Conservation (phyloP, 768 basidiomycete genomes). For the Mycena olivaceomarginata region DNA sequence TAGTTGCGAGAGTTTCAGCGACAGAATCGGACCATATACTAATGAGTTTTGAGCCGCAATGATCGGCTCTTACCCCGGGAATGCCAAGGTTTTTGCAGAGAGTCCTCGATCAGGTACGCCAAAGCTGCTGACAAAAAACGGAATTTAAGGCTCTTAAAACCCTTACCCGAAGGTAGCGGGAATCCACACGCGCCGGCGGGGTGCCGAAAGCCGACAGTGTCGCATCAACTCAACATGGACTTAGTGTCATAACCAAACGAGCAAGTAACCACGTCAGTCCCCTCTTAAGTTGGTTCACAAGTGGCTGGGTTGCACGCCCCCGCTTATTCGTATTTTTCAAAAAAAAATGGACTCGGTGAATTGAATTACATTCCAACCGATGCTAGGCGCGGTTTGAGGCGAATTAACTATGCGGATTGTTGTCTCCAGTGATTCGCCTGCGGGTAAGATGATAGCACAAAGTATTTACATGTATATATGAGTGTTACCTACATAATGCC, state of each 20-base stretch:
- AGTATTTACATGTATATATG: too few species aligned
- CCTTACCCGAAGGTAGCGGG: constrained; percentile 7
- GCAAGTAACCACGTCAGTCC: not conserved
- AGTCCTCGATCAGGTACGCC: not conserved
- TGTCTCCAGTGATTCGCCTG: too few species aligned
- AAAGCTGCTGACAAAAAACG: not conserved
- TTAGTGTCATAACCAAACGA: not conserved
- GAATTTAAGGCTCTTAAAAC: not conserved
- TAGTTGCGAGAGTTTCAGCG: not conserved
- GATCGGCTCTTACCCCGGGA: not conserved
- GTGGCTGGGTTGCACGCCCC: too few species aligned
- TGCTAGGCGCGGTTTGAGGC: not conserved
- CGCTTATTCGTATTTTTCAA: too few species aligned
- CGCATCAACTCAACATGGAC: not conserved
- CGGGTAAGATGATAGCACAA: too few species aligned
- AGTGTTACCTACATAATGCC: too few species aligned
- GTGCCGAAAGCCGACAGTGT: not conserved
- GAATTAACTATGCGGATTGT: too few species aligned
- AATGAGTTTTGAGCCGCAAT: not conserved
- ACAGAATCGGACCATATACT: not conserved
- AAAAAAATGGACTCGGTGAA: not conserved
- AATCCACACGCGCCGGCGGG: not conserved
- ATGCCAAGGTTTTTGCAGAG: not conserved
- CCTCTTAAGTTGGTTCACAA: too few species aligned
- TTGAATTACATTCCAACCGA: not conserved